Conservation (phyloP, 371 early-diverging fungal genomes). For the Basidiobolus heterosporus region DNA sequence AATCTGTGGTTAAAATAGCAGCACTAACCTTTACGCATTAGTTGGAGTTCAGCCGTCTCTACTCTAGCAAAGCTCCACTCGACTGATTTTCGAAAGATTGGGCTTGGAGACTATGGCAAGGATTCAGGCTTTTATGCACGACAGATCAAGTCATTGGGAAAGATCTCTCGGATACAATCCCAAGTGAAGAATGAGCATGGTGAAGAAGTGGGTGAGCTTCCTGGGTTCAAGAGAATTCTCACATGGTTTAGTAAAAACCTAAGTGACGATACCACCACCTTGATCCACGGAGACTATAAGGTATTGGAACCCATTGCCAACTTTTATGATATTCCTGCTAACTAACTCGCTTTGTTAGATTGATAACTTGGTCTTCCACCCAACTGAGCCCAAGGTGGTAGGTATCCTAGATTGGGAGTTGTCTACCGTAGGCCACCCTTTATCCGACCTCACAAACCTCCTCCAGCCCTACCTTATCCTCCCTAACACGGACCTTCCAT, state of each 20-base stretch:
- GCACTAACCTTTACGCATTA: slow-evolving; percentile 6
- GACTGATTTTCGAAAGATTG: slow-evolving; percentile 41
- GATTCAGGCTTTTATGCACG: slow-evolving; percentile 59
- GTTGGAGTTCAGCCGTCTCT: slow-evolving; percentile 54
- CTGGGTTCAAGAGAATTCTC: slow-evolving; percentile 45
- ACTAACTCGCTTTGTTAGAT: slow-evolving; percentile 9
- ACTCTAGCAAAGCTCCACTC: slow-evolving; percentile 65
- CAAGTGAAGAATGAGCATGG: slow-evolving; percentile 35
- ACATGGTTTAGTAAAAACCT: slow-evolving; percentile 52
- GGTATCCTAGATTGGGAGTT: slow-evolving; percentile 93
- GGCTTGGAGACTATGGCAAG: slow-evolving; percentile 53
- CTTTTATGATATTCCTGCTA: background rate
- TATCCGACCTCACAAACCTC: slow-evolving; percentile 75
- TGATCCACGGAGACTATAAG: slow-evolving; percentile 87
- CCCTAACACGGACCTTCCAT: background rate
- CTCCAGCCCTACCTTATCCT: slow-evolving; percentile 54
- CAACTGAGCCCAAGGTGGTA: slow-evolving; percentile 58
- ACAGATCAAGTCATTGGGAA: slow-evolving; percentile 54
- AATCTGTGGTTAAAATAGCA: background rate
- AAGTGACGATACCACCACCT: slow-evolving; percentile 51
- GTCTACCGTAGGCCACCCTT: slow-evolving; percentile 85
- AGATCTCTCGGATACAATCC: slow-evolving; percentile 51
- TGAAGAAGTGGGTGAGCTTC: slow-evolving; percentile 41
- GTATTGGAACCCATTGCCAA: slow-evolving; percentile 1
- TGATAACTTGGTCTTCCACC: slow-evolving; percentile 69